Evolutionary conservation across 305 asterid species (phyloP), one percentile per base, ranked within the genome.

Genomic region (Lippia alba): DNA sequence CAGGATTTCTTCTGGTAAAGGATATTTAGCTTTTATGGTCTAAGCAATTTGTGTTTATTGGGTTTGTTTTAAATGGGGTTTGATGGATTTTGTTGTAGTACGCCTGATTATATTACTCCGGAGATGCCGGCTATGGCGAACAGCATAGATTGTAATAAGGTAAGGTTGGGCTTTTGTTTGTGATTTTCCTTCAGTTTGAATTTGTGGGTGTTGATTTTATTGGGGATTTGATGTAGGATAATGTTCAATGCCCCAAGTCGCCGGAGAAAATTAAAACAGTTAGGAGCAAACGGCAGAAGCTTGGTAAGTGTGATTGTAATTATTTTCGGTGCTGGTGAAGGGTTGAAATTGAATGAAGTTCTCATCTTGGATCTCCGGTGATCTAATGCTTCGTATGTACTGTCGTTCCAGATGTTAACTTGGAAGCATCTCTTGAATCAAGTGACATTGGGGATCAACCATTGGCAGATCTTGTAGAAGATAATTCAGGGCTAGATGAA

Each of bases 1-100:
- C 99, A 94, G 76, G 97, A 94, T 68, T 91, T 94, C 86, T 94
- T 94, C 83, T 94, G 97, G 99, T 91, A 66, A 69, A 40, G 15
- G 17, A 15, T 39, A 2, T 53, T 57, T 6, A 20, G 7, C 9
- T 24, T 34, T 20, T 12, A 53, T 16, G 9, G 0, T 36, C 5
- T 36, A 4, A 7, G 1, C 12, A 1, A 32, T 17, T 9, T 51
- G 15, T 49, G 11, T 53, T 5, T 5, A 3, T 3, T 73, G 46
- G 10, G 19, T 66, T 63, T 72, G 41, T 16, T 1, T 49, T 51
- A 55, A 3, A 30, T 73, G 46, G 60, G 50, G 39, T 49, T 68
- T 12, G 33, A 6, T 54, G 18, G 18, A 8, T 60, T 54, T 67
- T 41, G 12, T 5, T 77, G 82, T 62, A 92, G 98, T 64, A 92